Evolutionary conservation across 164 flowering plant genomes (phyloP).

Genomic region (Chimonanthus salicifolius): DNA sequence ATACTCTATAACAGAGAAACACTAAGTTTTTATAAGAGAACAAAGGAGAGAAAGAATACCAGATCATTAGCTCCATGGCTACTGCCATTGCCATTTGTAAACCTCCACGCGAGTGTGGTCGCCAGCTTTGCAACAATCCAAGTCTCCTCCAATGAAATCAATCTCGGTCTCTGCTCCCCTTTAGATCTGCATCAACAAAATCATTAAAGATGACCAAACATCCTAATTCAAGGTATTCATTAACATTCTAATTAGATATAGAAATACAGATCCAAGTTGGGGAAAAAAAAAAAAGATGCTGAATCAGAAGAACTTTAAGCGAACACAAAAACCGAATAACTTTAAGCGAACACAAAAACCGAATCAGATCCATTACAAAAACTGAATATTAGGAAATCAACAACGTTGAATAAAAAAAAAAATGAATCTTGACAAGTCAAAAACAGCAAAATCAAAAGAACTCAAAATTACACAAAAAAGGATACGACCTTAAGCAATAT

Average conservation of each 20-base stretch:
- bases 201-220: not conserved
- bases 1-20: not conserved
- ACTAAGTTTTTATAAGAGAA: not conserved
- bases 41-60: slow-evolving; percentile 27
- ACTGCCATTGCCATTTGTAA: slow-evolving; percentile 55
- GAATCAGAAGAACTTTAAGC: not conserved
- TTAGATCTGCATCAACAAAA: slow-evolving; percentile 1
- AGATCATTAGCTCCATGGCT: slow-evolving; percentile 50
- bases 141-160: slow-evolving; percentile 2
- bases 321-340: not conserved
- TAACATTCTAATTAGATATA: not conserved
- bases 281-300: not conserved
- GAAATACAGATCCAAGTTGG: not conserved
- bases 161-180: not conserved
- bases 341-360: not conserved
- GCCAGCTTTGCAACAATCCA: slow-evolving; percentile 47
- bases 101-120: slow-evolving; percentile 63
- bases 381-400: too few species aligned
- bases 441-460: not conserved
- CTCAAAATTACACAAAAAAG: not conserved
- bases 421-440: not conserved
- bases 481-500: too few species aligned
- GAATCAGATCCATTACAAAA: not conserved
- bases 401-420: not conserved
- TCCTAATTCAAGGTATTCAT: not conserved